Evolutionary conservation across 371 early-diverging fungal species (phyloP).

Genomic region (Mortierella sp.): DNA sequence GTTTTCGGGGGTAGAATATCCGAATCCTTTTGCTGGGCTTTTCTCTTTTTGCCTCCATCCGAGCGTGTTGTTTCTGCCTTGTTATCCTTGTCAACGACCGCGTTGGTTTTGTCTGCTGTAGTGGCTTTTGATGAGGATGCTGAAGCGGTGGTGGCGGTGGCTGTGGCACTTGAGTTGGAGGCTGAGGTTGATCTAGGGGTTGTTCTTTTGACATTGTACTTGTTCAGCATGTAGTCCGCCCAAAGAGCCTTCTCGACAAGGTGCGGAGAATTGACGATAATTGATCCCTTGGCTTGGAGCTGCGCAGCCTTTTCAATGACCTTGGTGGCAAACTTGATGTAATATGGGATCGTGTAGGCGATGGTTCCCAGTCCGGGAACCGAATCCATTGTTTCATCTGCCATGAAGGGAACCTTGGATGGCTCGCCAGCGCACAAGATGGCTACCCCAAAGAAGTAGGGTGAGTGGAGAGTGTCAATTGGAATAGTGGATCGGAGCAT

Average conservation of each 20-base stretch:
- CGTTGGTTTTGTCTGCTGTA: not conserved
- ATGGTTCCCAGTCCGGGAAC: constrained; percentile 52
- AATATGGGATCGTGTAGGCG: constrained; percentile 43
- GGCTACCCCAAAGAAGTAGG: constrained; percentile 9
- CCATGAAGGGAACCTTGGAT: constrained; percentile 46
- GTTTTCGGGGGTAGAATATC: not conserved
- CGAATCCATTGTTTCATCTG: constrained; percentile 52
- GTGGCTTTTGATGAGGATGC: not conserved
- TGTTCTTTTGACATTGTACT: constrained; percentile 19
- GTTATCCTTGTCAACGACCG: not conserved
- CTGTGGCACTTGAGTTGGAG: not conserved
- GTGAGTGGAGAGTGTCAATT: not conserved
- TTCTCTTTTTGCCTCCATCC: not conserved
- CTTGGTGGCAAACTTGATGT: constrained; percentile 44
- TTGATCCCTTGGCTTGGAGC: constrained; percentile 23
- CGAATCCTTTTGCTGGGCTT: not conserved
- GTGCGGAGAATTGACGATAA: constrained; percentile 26
- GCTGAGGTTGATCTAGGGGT: not conserved
- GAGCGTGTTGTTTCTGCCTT: not conserved
- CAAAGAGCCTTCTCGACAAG: constrained; percentile 46
- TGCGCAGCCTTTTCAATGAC: constrained; percentile 42
- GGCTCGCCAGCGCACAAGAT: constrained; percentile 47
- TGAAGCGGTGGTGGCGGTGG: no score
- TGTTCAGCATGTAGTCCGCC: constrained; percentile 42
- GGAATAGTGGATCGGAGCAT: no score